Conservation (phyloP, 805 yeast genomes). For the Cyberlindnera euphorbiiphila region DNA sequence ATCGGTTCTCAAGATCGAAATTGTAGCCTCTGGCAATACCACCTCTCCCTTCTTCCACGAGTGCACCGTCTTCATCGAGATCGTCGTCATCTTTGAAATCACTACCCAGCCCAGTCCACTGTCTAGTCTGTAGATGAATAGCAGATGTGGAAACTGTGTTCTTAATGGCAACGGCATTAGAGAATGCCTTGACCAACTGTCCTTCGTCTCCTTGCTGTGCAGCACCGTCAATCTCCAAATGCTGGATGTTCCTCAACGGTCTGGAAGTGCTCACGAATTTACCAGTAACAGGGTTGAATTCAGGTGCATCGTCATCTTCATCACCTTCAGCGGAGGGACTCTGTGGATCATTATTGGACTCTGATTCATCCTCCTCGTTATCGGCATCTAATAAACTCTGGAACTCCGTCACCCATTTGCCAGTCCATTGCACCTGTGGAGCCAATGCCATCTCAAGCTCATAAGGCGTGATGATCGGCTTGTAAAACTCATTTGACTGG, state of each 20-base stretch:
- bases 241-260: constrained; percentile 68
- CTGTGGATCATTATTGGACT: constrained; percentile 12
- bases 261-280: constrained; percentile 60
- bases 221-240: constrained; percentile 53
- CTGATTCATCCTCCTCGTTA: constrained; percentile 28
- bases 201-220: constrained; percentile 12
- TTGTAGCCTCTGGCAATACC: constrained; percentile 91
- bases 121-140: constrained; percentile 58
- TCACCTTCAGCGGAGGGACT: constrained; percentile 31
- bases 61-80: constrained; percentile 63
- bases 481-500: constrained; percentile 72
- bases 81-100: constrained; percentile 50
- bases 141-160: constrained; percentile 91
- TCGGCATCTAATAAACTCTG: constrained; percentile 43
- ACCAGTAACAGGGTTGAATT: constrained; percentile 88
- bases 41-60: constrained; percentile 72
- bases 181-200: constrained; percentile 48
- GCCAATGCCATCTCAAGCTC: constrained; percentile 79
- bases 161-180: constrained; percentile 59
- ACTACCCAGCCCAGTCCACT: constrained; percentile 91
- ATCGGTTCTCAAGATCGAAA: constrained; percentile 29
- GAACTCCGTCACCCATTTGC: constrained; percentile 88
- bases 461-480: constrained; percentile 91
- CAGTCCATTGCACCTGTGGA: constrained; percentile 82
- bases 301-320: constrained; percentile 61